Evolutionary conservation across 179 eudicot species (phyloP).

Genomic region (Beta lomatogona): DNA sequence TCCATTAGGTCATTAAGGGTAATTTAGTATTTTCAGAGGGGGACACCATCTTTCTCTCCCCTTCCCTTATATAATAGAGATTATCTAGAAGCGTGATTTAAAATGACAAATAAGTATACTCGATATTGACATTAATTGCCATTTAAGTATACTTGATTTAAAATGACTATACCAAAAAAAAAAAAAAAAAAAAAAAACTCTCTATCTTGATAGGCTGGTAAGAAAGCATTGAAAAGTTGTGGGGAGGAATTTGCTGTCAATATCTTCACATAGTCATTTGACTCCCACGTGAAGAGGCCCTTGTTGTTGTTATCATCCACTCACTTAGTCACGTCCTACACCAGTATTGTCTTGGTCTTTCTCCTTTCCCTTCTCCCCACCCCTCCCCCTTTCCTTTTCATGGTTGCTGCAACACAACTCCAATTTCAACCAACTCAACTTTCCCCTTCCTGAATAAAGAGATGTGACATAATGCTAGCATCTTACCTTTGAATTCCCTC

Average conservation of each 20-base stretch:
- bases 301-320: constrained; percentile 21
- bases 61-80: too few species aligned
- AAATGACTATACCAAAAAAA: background rate
- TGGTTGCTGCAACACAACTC: constrained; percentile 13
- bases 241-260: constrained; percentile 21
- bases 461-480: constrained; percentile 13
- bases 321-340: constrained; percentile 34
- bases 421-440: background rate
- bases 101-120: too few species aligned
- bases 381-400: background rate
- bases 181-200: background rate
- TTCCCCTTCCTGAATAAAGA: background rate
- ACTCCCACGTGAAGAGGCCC: constrained; percentile 43
- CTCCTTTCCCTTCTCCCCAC: background rate
- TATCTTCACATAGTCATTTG: constrained; percentile 17
- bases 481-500: background rate
- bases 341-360: background rate
- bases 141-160: background rate
- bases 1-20: too few species aligned
- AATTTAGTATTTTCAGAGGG: too few species aligned
- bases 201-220: background rate
- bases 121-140: background rate
- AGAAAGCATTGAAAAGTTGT: constrained; percentile 28
- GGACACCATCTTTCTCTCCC: too few species aligned
- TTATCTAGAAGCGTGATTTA: too few species aligned